A percentile compares a stretch with the other conserved stretches of the same genome.
phyloP scores from a whole-genome alignment of 2,329 filamentous ascomycete species.

The Knufia fluminis region DNA sequence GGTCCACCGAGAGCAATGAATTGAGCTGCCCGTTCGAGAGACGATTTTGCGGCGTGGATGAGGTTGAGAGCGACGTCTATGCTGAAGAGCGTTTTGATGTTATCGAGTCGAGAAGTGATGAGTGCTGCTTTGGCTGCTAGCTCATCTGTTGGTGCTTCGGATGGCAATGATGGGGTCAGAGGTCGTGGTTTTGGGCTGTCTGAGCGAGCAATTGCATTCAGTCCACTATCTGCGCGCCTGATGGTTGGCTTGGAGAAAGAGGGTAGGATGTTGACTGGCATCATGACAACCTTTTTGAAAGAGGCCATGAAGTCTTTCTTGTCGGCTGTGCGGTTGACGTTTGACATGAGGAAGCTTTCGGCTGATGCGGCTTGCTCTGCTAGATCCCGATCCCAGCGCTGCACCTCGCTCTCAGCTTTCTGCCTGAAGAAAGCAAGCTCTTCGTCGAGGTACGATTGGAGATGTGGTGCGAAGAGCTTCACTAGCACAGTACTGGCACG shows the following conservation, averaged over 20 bases:
- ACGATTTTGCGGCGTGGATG: slow-evolving; percentile 79
- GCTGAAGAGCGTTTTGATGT: slow-evolving; percentile 89
- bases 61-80: slow-evolving; percentile 88
- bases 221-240: slow-evolving; percentile 2
- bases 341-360: slow-evolving; percentile 93
- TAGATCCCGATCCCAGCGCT: slow-evolving; percentile 81
- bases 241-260: slow-evolving; percentile 40
- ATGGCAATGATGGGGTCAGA: slow-evolving; percentile 36
- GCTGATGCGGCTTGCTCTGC: slow-evolving; percentile 82
- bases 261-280: slow-evolving; percentile 86
- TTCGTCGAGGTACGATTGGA: slow-evolving; percentile 88
- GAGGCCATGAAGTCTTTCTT: slow-evolving; percentile 94
- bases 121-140: slow-evolving; percentile 94
- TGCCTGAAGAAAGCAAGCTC: slow-evolving; percentile 78
- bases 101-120: slow-evolving; percentile 89
- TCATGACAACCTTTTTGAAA: slow-evolving; percentile 98
- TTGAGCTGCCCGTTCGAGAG: slow-evolving; percentile 72
- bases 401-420: slow-evolving; percentile 67
- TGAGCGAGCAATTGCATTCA: slow-evolving; percentile 21
- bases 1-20: slow-evolving; percentile 75
- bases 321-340: slow-evolving; percentile 84
- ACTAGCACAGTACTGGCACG: slow-evolving; percentile 60
- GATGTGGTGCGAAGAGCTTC: slow-evolving; percentile 76
- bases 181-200: slow-evolving; percentile 27
- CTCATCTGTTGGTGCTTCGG: slow-evolving; percentile 75